These are phyloP conservation scores for Globomyces sp. DNA, from an alignment of 371 early-diverging fungal genomes.

Conservation along the genomic window DNA sequence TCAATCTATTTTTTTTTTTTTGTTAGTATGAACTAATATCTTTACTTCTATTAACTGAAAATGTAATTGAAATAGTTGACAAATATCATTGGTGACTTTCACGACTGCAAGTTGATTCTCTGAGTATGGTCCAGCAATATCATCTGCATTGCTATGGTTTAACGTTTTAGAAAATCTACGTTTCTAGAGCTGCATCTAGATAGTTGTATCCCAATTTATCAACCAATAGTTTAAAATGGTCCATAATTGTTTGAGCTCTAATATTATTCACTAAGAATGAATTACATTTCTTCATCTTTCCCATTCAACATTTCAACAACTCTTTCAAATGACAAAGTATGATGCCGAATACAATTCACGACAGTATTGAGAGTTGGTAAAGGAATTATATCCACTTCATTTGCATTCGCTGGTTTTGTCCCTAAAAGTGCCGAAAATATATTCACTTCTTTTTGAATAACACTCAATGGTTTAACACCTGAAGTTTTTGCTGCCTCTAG, in stretches of 20 bases:
- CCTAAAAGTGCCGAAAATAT: too few relatives aligned
- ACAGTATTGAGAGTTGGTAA: background rate
- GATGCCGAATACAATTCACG: background rate
- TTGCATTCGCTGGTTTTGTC: too few relatives aligned
- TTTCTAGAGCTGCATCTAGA: conserved; percentile 76
- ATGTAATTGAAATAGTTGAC: conserved; percentile 85
- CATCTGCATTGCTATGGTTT: conserved; percentile 67
- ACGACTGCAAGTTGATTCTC: conserved; percentile 70
- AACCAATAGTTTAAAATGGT: conserved; percentile 68
- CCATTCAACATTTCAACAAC: conserved; percentile 68
- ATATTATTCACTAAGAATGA: conserved; percentile 33
- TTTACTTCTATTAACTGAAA: conserved; percentile 83
- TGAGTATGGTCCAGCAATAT: conserved; percentile 39
- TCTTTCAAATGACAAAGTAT: conserved; percentile 4
- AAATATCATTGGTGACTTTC: conserved; percentile 65
- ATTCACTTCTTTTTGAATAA: background rate
- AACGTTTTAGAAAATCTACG: conserved; percentile 49
- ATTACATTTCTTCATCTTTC: conserved; percentile 61
- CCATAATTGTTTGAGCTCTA: conserved; percentile 24
- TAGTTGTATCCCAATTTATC: conserved; percentile 77
- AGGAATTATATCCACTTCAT: background rate
- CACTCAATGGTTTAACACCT: background rate
- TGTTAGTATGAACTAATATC: background rate
- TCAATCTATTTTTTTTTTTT: conserved; percentile 63
- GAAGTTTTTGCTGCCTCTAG: conserved; percentile 20